Conservation (phyloP, 108 stramenopile genomes). For the Chaetoceros muelleri region DNA sequence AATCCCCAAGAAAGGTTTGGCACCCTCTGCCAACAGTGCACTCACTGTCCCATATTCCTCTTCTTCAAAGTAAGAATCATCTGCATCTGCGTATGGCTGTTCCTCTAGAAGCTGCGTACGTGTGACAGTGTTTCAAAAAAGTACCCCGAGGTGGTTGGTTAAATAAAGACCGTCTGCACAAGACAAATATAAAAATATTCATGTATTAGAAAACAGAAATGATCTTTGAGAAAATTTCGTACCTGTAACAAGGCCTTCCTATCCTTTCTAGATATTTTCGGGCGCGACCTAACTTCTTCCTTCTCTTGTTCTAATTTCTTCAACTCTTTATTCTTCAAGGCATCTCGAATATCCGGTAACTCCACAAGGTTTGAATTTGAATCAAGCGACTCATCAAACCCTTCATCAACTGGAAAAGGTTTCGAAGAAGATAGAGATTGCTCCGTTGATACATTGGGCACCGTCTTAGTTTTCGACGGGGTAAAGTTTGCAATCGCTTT, state of each 20-base stretch:
- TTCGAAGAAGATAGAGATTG: not conserved
- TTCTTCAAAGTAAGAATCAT: slow-evolving; percentile 72
- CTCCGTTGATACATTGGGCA: not conserved
- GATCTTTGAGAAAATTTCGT: not conserved
- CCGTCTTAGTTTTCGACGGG: not conserved
- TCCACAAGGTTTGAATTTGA: not conserved
- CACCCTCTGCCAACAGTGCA: slow-evolving; percentile 63
- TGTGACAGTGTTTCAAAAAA: not conserved
- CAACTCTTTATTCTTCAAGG: slow-evolving; percentile 23
- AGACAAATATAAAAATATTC: not conserved
- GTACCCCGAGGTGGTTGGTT: not conserved
- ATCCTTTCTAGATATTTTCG: slow-evolving; percentile 60
- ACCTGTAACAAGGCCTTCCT: slow-evolving; percentile 37
- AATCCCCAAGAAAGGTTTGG: slow-evolving; percentile 70
- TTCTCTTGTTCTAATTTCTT: slow-evolving; percentile 31
- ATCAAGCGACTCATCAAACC: not conserved
- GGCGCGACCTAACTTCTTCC: slow-evolving; percentile 14
- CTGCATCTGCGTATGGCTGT: slow-evolving; percentile 74
- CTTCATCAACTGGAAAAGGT: not conserved
- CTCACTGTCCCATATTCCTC: slow-evolving; percentile 64
- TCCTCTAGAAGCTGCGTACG: slow-evolving; percentile 46
- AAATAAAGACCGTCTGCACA: not conserved
- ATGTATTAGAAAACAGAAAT: not conserved
- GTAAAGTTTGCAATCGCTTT: not conserved
- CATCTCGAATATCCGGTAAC: slow-evolving; percentile 30